Percentiles rank a stretch among this genome's conserved stretches.
phyloP scores from a whole-genome alignment of 2,329 filamentous ascomycete species.

The Elsinoe arachidis region DNA sequence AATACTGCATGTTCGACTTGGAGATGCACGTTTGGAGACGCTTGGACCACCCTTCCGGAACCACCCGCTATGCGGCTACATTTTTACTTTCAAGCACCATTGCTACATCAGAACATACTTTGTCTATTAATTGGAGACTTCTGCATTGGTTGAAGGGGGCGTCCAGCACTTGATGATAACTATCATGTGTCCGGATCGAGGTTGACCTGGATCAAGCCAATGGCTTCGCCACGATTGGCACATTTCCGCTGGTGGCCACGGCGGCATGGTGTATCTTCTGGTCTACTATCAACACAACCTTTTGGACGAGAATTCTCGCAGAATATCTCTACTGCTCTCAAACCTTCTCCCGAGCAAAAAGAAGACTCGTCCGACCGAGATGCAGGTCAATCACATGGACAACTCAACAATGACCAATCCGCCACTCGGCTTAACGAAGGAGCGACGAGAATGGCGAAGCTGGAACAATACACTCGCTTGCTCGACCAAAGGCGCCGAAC shows the following conservation, averaged over 20 bases:
- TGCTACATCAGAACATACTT: no score
- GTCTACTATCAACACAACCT: not conserved
- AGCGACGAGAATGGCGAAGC: no score
- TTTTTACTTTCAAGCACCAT: not conserved
- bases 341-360: no score
- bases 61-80: not conserved
- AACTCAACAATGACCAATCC: no score
- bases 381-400: no score
- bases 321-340: not conserved
- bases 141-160: not conserved
- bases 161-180: not conserved
- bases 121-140: not conserved
- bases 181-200: slow-evolving; percentile 29
- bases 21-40: slow-evolving; percentile 1
- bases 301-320: not conserved
- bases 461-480: not conserved
- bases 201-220: slow-evolving; percentile 9
- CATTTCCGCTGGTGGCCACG: slow-evolving; percentile 13
- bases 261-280: not conserved
- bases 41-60: not conserved
- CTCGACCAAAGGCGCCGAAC: not conserved
- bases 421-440: no score
- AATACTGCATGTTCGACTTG: not conserved
- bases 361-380: no score
- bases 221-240: slow-evolving; percentile 8